Evolutionary conservation across 2,329 filamentous ascomycete species (phyloP).

Genomic region (Talaromyces sp.): DNA sequence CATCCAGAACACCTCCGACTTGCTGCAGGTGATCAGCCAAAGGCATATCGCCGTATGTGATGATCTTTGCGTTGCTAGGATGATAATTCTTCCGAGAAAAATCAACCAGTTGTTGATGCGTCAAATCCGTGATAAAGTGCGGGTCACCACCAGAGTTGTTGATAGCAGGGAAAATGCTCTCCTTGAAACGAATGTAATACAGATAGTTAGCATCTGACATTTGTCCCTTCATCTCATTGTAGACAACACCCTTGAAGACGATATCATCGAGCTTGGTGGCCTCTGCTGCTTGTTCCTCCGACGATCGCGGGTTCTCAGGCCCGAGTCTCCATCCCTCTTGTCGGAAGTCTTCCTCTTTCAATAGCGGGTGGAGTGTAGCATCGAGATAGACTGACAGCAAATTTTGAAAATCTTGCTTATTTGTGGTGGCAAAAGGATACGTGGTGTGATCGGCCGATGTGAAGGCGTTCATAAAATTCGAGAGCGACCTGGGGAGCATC

Average conservation of each 20-base stretch:
- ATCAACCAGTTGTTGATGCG: slow-evolving; percentile 77
- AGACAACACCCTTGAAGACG: slow-evolving; percentile 96
- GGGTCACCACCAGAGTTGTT: slow-evolving; percentile 97
- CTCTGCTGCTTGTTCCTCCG: slow-evolving; percentile 40
- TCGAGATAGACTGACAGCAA: slow-evolving; percentile 95
- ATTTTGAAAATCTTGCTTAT: slow-evolving; percentile 90
- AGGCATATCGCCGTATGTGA: slow-evolving; percentile 93
- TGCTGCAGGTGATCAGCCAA: slow-evolving; percentile 73
- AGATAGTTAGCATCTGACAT: slow-evolving; percentile 97
- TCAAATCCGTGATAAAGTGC: slow-evolving; percentile 91
- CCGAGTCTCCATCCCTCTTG: slow-evolving; percentile 97
- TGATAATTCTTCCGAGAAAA: slow-evolving; percentile 95
- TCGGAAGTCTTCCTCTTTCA: slow-evolving; percentile 86
- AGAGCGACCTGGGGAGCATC: slow-evolving; percentile 96
- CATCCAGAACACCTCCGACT: slow-evolving; percentile 65
- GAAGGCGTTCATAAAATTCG: slow-evolving; percentile 99
- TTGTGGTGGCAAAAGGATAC: slow-evolving; percentile 97
- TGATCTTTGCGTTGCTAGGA: slow-evolving; percentile 91
- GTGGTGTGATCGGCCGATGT: slow-evolving; percentile 94
- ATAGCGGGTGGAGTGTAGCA: slow-evolving; percentile 80
- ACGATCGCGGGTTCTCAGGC: slow-evolving; percentile 72
- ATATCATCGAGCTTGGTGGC: slow-evolving; percentile 55
- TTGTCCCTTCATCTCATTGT: slow-evolving; percentile 99
- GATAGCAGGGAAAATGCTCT: slow-evolving; percentile 87
- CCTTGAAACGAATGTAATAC: slow-evolving; percentile 92